Percentiles rank a stretch among this genome's conserved stretches.
phyloP scores from a whole-genome alignment of 2,329 filamentous ascomycete genomes.

The Corinectria fuckeliana region DNA sequence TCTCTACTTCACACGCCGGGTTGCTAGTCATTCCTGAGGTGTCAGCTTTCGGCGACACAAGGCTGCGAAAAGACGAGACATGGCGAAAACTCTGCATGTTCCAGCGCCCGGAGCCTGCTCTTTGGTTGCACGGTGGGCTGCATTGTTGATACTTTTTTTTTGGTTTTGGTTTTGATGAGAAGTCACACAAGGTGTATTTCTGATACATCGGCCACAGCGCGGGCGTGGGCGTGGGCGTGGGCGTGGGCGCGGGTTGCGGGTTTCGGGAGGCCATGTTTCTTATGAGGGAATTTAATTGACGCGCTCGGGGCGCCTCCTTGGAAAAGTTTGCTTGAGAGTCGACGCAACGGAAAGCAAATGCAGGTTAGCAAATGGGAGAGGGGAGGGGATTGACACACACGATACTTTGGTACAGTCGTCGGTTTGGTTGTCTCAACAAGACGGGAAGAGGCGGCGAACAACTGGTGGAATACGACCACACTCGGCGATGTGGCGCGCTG shows the following conservation, averaged over 20 bases:
- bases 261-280: neutral
- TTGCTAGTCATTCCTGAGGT: slow-evolving; percentile 14
- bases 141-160: slow-evolving; percentile 4
- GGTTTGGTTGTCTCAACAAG: slow-evolving; percentile 19
- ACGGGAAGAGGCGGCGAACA: slow-evolving; percentile 9
- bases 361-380: slow-evolving; percentile 5
- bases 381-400: slow-evolving; percentile 7
- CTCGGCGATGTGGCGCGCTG: slow-evolving; percentile 16
- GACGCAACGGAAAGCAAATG: slow-evolving; percentile 9
- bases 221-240: too few relatives aligned
- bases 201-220: neutral
- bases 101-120: neutral
- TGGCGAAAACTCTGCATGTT: slow-evolving; percentile 10
- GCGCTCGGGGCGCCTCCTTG: neutral
- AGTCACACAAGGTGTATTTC: neutral
- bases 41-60: slow-evolving; percentile 13
- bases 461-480: slow-evolving; percentile 12
- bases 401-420: neutral
- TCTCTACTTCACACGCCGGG: neutral
- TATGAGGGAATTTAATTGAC: slow-evolving; percentile 13
- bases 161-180: neutral
- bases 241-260: neutral
- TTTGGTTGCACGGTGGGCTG: slow-evolving; percentile 1
- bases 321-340: slow-evolving; percentile 8
- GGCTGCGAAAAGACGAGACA: slow-evolving; percentile 4